Conservation (phyloP, 306 rosid species). For the Trifolium repens region DNA sequence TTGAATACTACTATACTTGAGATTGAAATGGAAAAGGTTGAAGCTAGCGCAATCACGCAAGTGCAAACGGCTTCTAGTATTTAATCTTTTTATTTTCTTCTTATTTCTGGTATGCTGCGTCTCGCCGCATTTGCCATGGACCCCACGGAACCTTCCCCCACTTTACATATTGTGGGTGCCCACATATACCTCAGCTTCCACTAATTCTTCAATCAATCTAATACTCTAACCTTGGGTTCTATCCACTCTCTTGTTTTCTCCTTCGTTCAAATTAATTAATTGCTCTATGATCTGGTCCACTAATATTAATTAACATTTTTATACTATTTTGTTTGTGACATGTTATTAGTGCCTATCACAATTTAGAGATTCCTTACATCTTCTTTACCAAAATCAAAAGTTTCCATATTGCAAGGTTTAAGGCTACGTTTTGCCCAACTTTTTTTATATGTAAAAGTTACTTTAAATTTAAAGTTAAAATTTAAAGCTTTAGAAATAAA, state of each 20-base stretch:
- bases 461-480: too few species aligned
- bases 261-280: conserved; percentile 25
- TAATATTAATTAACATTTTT: neutral
- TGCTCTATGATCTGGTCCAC: conserved; percentile 33
- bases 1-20: too few species aligned
- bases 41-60: conserved; percentile 29
- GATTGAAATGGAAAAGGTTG: neutral
- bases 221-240: conserved; percentile 20
- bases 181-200: conserved; percentile 57
- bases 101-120: conserved; percentile 58
- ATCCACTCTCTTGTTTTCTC: conserved; percentile 29
- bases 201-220: conserved; percentile 35
- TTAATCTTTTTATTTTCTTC: neutral
- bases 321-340: neutral
- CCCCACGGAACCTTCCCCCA: conserved; percentile 51
- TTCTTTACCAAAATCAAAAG: neutral
- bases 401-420: neutral
- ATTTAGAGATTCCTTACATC: conserved; percentile 4
- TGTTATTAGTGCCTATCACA: conserved; percentile 1
- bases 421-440: too few species aligned
- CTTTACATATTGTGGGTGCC: conserved; percentile 46
- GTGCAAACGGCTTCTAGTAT: conserved; percentile 20
- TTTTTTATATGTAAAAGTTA: too few species aligned
- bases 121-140: conserved; percentile 76
- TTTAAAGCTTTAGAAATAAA: too few species aligned